Base-by-base conservation (phyloP, 352 stramenopile species). In the Pythium dissotocum region DNA sequence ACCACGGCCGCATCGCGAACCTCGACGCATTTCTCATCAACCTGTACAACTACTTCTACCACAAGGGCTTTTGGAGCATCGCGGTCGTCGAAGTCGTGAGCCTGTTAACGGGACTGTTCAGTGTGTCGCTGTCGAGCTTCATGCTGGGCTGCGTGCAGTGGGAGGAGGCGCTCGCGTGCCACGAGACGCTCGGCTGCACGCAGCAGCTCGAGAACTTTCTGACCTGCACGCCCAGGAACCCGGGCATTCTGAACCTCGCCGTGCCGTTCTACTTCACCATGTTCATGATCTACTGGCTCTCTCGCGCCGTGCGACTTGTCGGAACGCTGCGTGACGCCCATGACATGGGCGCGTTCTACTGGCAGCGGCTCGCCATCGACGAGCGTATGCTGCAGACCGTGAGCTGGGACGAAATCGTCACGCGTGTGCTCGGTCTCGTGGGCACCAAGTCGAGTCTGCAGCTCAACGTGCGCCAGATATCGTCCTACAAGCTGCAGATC, bases 81-180 rank as follows among this genome's bases (percentile, higher is more conserved):
- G 72, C 95, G 5, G 80, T 90, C 8, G 79, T 95, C 14, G 93
- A 98, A 63, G 67, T 98, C 36, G 92, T 97, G 33, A 89, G 97
- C 70, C 67, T 99, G 3, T 38, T 91, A 16, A 98, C 97, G 13
- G 83, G 99, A 12, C 85, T 98, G 4, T 99, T 99, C 72, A 99
- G 95, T 65, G 85, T 99, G 26, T 80, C 89, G 66, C 86, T 98
- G 40, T 97, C 87, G n/a, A 97, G 89, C 33, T 97, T 99, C 63
- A 61, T 99, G 56, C 83, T 99, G 30, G 94, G 91, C 1, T 98
- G 97, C 72, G 87, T 99, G 28, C 89, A 99, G 77, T 99, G 98
- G 97, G 62, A 61, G 10, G 75, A 81, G 48, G 74, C 99, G 30
- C 67, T 97, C 26, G 79, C 83, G 24, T 98, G 93, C 68, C 78